phyloP scores from a whole-genome alignment of 371 early-diverging fungal species.

The Coemansia sp. region DNA sequence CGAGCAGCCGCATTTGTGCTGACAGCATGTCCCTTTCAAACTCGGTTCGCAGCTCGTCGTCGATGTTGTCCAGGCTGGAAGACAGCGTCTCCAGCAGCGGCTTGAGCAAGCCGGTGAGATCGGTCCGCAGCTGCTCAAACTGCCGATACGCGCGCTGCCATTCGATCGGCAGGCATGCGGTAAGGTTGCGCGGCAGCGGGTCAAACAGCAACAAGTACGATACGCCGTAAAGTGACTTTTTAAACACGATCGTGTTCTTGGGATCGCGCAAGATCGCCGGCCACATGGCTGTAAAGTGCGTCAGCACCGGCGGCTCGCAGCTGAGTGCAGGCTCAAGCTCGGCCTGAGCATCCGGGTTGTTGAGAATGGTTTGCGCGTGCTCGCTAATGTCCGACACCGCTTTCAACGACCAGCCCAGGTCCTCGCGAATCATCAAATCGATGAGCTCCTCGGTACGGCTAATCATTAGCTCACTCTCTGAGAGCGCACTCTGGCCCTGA shows the following conservation, averaged over 20 bases:
- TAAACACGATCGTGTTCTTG: conserved; percentile 36
- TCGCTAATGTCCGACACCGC: conserved; percentile 23
- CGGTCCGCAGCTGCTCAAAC: conserved; percentile 17
- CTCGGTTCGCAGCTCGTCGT: conserved; percentile 15
- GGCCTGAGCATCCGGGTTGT: conserved; percentile 5
- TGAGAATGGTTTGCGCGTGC: conserved; percentile 14
- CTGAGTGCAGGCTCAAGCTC: not conserved
- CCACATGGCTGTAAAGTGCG: conserved; percentile 35
- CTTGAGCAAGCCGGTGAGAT: conserved; percentile 14
- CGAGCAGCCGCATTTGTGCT: conserved; percentile 22
- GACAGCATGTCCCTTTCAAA: conserved; percentile 33
- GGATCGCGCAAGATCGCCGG: conserved; percentile 25
- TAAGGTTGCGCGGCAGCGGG: conserved; percentile 15
- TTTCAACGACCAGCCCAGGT: conserved; percentile 20
- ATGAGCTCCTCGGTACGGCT: conserved; percentile 40
- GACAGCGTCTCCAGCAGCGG: conserved; percentile 18
- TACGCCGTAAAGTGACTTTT: conserved; percentile 26
- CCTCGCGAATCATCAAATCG: conserved; percentile 36
- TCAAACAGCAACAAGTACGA: conserved; percentile 49
- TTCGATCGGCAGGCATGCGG: conserved; percentile 12
- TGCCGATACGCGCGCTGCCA: conserved; percentile 15
- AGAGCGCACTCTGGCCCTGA: conserved; percentile 29
- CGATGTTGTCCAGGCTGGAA: conserved; percentile 16
- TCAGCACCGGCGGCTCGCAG: conserved; percentile 7
- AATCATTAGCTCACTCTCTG: conserved; percentile 40